Base-by-base conservation (phyloP, 1,284 basidiomycete species). In the Anthracocystis walkeri region DNA sequence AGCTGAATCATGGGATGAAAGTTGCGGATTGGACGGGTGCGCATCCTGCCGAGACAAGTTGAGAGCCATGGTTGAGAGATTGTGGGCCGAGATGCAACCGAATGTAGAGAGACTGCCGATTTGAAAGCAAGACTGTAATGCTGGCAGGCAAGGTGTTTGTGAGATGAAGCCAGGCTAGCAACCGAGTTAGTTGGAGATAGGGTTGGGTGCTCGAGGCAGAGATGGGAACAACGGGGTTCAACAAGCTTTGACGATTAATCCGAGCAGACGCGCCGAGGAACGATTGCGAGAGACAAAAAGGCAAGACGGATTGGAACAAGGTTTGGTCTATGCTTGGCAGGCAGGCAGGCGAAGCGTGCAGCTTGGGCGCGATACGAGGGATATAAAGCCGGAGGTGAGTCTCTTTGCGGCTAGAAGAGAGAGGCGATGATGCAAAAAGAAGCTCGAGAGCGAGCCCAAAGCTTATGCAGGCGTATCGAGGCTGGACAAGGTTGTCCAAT, bases 1-100 rank as follows among this genome's bases (percentile, higher is more conserved):
- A 40, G 51, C n/a, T 21, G 53, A 41, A 6, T 42, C 23, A 4
- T 35, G 4, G 20, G 54, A 48, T 51, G 64, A 25, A 23, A 35
- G 25, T 33, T 51, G 14, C 50, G 57, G 57, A 48, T 45, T 60
- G 7, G 60, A 53, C 60, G 66, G 61, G 41, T 69, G 66, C 55
- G 61, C 57, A 60, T 59, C 61, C 66, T 35, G 40, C 21, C 29
- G 38, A 7, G 41, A 16, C 5, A 16, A 16, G 33, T 59, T 50
- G 40, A n/a, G 23, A 2, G 56, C 35, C 66, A 69, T 69, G 27
- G 44, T 56, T 52, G 31, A 33, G 29, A 5, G 29, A 8, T 23
- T 20, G 25, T 12, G 35, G n/a, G 23, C 45, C 23, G 55, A 56
- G 7, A 40, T 38, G 55, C 44, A 35, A 42, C 42, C 29, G 42